Base-by-base conservation (phyloP, 2,329 filamentous ascomycete genomes). In the Bisporella sp. region DNA sequence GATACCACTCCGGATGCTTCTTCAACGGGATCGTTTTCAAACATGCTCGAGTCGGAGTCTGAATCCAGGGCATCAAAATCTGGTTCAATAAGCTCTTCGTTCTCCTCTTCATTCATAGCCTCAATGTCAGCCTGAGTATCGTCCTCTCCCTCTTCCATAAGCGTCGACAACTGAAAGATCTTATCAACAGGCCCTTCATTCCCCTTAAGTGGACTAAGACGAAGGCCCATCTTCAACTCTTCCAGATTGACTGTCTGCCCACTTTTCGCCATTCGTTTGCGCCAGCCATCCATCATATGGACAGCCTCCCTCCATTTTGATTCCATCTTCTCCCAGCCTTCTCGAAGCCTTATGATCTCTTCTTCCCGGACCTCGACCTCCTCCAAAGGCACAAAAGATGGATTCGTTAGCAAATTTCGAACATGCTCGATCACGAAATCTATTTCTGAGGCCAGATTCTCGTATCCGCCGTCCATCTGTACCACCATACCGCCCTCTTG, bases 311-410 rank as follows among this genome's bases (percentile, higher is more conserved):
- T 84, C 89, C 93, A 96, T 47, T 90, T 81, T 28, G 74, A 78
- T 67, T 97, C 91, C 88, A 97, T 96, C 69, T 87, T 90, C 65
- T 95, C 87, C 85, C 92, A 95, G 12, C 91, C 89, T 49, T 86
- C 81, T 49, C 89, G 82, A 45, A 99, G 74, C 47, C 88, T 80
- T 47, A 79, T 77, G 57, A 99, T 97, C 66, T 96, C 91, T 53
- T 95, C 86, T 57, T 99, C 92, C 49, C 92, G 82, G n/a, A 90
- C 71, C 63, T 95, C 85, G 2, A 99, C 89, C 66, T 97, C 93
- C 61, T 97, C 93, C 28, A 97, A 81, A 0, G 92, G 88, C 11
- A 96, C 93, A 66, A 97, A 99, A 2, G 91, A 95, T 1, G 93
- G 93, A 63, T 97, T 97, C 6, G 90, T 96, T 42, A 99, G 75